These are phyloP conservation scores for Nicotiana otophora DNA, from an alignment of 257 asterid genomes.

Conservation along the genomic window DNA sequence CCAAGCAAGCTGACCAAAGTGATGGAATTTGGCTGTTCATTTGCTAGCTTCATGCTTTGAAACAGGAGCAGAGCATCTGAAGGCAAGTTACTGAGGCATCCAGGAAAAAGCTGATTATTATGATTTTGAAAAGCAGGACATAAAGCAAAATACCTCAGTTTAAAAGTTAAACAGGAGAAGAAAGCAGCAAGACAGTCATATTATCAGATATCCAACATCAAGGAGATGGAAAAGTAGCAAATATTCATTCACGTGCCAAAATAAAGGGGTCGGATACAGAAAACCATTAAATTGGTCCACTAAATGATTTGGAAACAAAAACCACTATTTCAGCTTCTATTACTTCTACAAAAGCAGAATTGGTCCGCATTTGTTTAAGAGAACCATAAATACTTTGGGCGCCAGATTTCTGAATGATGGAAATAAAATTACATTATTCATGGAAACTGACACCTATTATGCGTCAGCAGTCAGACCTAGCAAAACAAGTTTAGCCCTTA, in stretches of 20 bases:
- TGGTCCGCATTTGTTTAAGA: neutral
- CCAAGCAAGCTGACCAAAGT: slow-evolving; percentile 54
- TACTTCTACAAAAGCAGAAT: neutral
- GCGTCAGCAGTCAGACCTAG: neutral
- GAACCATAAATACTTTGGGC: neutral
- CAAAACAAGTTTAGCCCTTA: neutral
- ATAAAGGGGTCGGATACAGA: neutral
- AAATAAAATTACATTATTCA: neutral
- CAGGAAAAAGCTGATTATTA: neutral
- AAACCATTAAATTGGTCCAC: neutral
- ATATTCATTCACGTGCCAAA: neutral
- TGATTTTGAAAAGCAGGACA: neutral
- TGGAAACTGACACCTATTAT: neutral
- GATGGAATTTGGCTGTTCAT: slow-evolving; percentile 47
- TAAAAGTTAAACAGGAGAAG: neutral
- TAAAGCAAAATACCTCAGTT: neutral
- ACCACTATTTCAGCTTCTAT: neutral
- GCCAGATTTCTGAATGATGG: neutral
- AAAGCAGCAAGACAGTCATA: neutral
- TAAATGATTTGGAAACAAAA: neutral
- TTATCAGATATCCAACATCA: neutral
- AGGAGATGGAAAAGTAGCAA: neutral
- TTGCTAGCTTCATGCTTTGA: slow-evolving; percentile 33
- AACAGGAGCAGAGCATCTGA: slow-evolving; percentile 47
- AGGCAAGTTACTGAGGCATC: slow-evolving; percentile 37